These are phyloP conservation scores for Trichothecium sympodiale DNA, from an alignment of 2,329 filamentous ascomycete species.

Conservation along the genomic window DNA sequence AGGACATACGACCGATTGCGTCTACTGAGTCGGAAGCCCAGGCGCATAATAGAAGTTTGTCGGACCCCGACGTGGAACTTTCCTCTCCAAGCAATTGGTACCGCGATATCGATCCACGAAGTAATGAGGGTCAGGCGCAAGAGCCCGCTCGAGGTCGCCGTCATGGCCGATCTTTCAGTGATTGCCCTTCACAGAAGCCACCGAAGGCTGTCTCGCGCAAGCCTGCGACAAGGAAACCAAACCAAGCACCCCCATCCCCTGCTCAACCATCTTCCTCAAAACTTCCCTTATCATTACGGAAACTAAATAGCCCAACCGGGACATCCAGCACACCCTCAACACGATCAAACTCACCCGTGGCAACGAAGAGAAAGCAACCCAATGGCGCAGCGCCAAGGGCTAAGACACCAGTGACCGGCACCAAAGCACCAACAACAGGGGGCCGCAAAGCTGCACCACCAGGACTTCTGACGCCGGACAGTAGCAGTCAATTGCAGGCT, in stretches of 20 bases:
- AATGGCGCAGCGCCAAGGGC: constrained; percentile 28
- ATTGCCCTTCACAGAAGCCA: constrained; percentile 33
- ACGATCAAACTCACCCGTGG: constrained; percentile 44
- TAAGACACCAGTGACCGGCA: constrained; percentile 28
- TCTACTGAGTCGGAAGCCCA: constrained; percentile 63
- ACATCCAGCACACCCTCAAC: constrained; percentile 40
- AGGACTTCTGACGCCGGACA: constrained; percentile 34
- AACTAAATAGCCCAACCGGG: constrained; percentile 30
- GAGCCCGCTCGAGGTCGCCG: constrained; percentile 16
- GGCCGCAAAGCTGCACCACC: constrained; percentile 29
- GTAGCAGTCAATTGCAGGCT: constrained; percentile 54
- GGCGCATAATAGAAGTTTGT: constrained; percentile 42
- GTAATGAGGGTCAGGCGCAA: constrained; percentile 9
- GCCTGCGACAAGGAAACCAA: constrained; percentile 16
- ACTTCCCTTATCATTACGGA: constrained; percentile 34
- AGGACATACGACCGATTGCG: constrained; percentile 40
- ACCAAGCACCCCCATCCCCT: constrained; percentile 12
- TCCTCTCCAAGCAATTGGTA: constrained; percentile 60
- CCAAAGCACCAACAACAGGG: constrained; percentile 11
- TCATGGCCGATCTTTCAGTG: constrained; percentile 47
- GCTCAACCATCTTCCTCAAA: constrained; percentile 25
- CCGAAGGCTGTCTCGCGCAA: constrained; percentile 19
- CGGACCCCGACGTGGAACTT: constrained; percentile 45
- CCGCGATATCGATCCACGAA: constrained; percentile 22
- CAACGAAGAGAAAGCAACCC: constrained; percentile 28